Conservation (phyloP, 148 eudicot species). For the Pharnaceum exiguum region DNA sequence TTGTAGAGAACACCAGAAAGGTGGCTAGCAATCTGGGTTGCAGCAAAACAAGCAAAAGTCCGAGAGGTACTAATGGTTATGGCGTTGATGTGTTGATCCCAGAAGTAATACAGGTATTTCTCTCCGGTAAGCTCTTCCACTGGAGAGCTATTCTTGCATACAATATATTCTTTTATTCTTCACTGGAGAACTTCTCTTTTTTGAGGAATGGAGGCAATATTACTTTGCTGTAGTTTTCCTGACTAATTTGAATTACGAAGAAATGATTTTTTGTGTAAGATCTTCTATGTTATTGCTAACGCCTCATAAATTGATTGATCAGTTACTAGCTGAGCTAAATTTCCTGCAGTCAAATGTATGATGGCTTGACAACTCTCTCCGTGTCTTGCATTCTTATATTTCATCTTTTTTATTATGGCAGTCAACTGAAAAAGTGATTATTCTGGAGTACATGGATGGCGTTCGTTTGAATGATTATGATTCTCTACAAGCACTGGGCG, state of each 20-base stretch:
- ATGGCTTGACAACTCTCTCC: background rate
- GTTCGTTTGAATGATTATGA: slow-evolving; percentile 82
- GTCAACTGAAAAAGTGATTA: slow-evolving; percentile 89
- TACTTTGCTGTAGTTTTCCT: too few relatives aligned
- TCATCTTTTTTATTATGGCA: slow-evolving; percentile 22
- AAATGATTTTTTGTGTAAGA: too few relatives aligned
- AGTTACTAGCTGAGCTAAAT: background rate
- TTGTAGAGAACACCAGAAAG: slow-evolving; percentile 83
- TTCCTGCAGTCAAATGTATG: background rate
- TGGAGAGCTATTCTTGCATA: slow-evolving; percentile 2
- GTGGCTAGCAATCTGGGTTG: slow-evolving; percentile 87
- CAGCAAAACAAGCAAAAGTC: slow-evolving; percentile 31
- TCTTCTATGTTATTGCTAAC: too few relatives aligned
- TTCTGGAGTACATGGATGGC: slow-evolving; percentile 96
- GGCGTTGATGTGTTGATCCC: slow-evolving; percentile 78
- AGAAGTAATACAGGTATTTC: slow-evolving; percentile 81
- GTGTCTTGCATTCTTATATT: background rate
- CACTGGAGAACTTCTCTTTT: background rate
- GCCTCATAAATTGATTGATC: too few relatives aligned
- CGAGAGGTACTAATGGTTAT: slow-evolving; percentile 38
- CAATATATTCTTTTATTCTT: too few relatives aligned
- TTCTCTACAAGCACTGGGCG: slow-evolving; percentile 73
- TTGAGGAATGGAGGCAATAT: too few relatives aligned
- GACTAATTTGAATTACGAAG: too few relatives aligned
- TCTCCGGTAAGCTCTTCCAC: slow-evolving; percentile 8